phyloP scores from a whole-genome alignment of 169 alveolate species.

The Plasmodium sp. region DNA sequence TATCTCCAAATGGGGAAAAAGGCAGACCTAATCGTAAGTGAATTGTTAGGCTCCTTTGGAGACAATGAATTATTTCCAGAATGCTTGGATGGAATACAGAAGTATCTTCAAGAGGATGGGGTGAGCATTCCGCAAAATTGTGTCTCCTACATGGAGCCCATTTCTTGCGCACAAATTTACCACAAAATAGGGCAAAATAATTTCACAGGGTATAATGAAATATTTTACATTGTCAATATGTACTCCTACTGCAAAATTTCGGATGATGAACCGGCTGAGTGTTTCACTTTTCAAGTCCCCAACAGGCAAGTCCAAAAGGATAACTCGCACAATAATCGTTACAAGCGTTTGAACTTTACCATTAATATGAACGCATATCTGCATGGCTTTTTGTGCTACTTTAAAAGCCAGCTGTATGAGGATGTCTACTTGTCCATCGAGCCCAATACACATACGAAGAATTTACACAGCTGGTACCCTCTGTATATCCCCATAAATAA shows the following conservation, averaged over 20 bases:
- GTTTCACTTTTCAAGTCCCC: conserved; percentile 25
- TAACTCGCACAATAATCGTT: conserved; percentile 78
- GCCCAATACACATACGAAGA: conserved; percentile 75
- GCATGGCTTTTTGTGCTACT: conserved; percentile 85
- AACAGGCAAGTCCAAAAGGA: neutral
- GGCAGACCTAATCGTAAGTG: conserved; percentile 83
- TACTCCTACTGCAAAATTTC: conserved; percentile 74
- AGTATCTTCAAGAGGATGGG: conserved; percentile 68
- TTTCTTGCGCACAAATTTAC: conserved; percentile 82
- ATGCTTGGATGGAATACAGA: conserved; percentile 83
- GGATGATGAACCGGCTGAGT: conserved; percentile 75
- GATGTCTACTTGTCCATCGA: conserved; percentile 79
- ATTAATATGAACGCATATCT: conserved; percentile 75
- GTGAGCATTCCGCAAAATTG: conserved; percentile 81
- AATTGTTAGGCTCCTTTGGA: conserved; percentile 85
- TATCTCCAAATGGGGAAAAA: conserved; percentile 64
- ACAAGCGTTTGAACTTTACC: conserved; percentile 71
- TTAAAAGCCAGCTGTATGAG: conserved; percentile 77
- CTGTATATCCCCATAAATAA: conserved; percentile 80
- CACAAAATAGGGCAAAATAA: conserved; percentile 74
- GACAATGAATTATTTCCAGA: conserved; percentile 87
- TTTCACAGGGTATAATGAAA: conserved; percentile 71
- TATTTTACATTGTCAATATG: conserved; percentile 70
- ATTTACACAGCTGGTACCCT: conserved; percentile 85
- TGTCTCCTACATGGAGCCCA: conserved; percentile 81